Conservation (phyloP, 768 basidiomycete species). For the Boletus rex-veris region DNA sequence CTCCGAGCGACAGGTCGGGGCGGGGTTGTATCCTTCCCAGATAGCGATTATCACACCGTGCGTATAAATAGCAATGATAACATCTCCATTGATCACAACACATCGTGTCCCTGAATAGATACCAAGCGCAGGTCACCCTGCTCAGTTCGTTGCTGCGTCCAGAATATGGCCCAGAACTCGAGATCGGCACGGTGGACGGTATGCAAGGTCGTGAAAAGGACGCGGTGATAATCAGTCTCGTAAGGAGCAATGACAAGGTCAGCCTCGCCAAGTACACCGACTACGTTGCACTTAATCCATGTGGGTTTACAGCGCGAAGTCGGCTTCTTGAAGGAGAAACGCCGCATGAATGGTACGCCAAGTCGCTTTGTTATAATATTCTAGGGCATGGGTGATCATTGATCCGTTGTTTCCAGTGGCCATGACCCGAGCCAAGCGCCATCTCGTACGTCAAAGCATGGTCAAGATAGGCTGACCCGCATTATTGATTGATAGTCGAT, state of each 20-base stretch:
- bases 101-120: constrained; percentile 36
- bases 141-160: constrained; percentile 75
- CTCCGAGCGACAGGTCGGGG: constrained; percentile 42
- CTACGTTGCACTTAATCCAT: not conserved
- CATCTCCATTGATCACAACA: not conserved
- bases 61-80: constrained; percentile 14
- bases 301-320: constrained; percentile 68
- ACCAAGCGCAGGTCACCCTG: constrained; percentile 91
- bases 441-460: constrained; percentile 54
- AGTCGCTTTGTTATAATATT: not conserved
- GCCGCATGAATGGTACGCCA: constrained; percentile 77
- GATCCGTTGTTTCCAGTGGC: constrained; percentile 49
- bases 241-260: constrained; percentile 85
- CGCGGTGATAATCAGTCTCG: constrained; percentile 87
- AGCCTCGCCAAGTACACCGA: constrained; percentile 3
- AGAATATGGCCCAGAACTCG: constrained; percentile 61
- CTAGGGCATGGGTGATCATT: not conserved
- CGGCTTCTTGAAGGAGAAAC: constrained; percentile 90
- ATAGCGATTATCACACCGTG: constrained; percentile 89
- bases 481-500: not conserved
- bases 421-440: constrained; percentile 88
- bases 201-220: constrained; percentile 98
- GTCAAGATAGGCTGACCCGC: not conserved
- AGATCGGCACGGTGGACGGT: constrained; percentile 94
- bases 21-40: constrained; percentile 62